Evolutionary conservation across 1,284 basidiomycete genomes (phyloP).

Genomic region (Cystobasidium pallidum): DNA sequence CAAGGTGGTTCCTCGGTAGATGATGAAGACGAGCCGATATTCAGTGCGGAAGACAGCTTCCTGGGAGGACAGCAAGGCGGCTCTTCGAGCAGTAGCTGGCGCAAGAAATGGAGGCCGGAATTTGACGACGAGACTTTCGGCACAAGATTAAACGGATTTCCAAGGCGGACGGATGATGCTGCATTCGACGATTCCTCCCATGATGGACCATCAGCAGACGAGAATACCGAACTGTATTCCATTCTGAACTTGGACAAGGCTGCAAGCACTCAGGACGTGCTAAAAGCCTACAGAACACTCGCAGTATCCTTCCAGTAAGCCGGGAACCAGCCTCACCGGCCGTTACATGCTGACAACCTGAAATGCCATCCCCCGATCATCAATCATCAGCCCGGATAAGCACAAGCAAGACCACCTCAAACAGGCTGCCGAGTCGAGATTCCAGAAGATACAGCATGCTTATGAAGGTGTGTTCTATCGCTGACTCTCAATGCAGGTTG

Average conservation of each 20-base stretch:
- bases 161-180: neutral
- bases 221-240: conserved; percentile 46
- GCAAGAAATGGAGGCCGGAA: neutral
- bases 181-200: conserved; percentile 15
- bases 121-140: conserved; percentile 1
- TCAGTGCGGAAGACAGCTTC: conserved; percentile 16
- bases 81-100: neutral
- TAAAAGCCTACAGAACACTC: conserved; percentile 46
- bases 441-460: conserved; percentile 75
- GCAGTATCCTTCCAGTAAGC: conserved; percentile 47
- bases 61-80: neutral
- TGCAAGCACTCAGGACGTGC: conserved; percentile 47
- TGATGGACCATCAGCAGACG: conserved; percentile 12
- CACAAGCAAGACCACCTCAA: conserved; percentile 67
- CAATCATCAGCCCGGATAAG: conserved; percentile 70
- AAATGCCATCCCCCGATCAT: conserved; percentile 52
- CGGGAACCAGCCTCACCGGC: neutral
- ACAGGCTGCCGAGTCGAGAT: conserved; percentile 66
- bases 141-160: conserved; percentile 1
- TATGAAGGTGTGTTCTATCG: conserved; percentile 66
- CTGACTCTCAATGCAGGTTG: conserved; percentile 50
- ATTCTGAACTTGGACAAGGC: conserved; percentile 49
- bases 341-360: neutral
- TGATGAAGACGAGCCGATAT: conserved; percentile 21
- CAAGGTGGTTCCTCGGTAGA: neutral